phyloP scores from a whole-genome alignment of 306 rosid genomes.

The Nissolia schottii region DNA sequence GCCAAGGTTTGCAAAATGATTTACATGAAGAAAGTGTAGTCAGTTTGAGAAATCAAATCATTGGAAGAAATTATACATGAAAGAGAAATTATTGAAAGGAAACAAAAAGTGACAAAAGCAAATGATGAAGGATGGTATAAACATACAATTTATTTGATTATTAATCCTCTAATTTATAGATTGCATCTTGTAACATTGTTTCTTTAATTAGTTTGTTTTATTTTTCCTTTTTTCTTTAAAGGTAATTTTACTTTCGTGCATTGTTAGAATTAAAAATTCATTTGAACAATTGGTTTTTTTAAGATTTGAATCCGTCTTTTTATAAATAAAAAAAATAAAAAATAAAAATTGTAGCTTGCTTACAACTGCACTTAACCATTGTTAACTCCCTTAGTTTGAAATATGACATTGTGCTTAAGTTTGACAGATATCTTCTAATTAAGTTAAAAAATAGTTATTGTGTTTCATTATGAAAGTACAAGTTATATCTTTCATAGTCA shows the following conservation, averaged over 20 bases:
- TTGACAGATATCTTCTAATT: too few relatives aligned
- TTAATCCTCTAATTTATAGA: neutral
- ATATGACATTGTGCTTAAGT: neutral
- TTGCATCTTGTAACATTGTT: neutral
- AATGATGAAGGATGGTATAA: neutral
- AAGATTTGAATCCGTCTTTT: too few relatives aligned
- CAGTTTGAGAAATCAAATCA: neutral
- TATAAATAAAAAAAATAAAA: too few relatives aligned
- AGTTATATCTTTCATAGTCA: neutral
- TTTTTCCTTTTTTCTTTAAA: too few relatives aligned
- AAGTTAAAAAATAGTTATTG: neutral
- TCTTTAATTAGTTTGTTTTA: too few relatives aligned
- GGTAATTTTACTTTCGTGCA: too few relatives aligned
- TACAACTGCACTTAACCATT: too few relatives aligned
- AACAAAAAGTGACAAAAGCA: neutral
- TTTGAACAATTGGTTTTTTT: too few relatives aligned
- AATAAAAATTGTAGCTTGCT: too few relatives aligned
- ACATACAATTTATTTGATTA: neutral
- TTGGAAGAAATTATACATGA: neutral
- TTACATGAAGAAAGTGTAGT: neutral
- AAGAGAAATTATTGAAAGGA: neutral
- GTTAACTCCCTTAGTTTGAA: too few relatives aligned
- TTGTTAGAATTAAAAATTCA: too few relatives aligned
- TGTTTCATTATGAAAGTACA: neutral
- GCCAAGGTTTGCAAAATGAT: neutral